Percentiles rank a stretch among this genome's conserved stretches.
Evolutionary conservation across 768 basidiomycete genomes (phyloP).

Genomic region (Russula sp.): DNA sequence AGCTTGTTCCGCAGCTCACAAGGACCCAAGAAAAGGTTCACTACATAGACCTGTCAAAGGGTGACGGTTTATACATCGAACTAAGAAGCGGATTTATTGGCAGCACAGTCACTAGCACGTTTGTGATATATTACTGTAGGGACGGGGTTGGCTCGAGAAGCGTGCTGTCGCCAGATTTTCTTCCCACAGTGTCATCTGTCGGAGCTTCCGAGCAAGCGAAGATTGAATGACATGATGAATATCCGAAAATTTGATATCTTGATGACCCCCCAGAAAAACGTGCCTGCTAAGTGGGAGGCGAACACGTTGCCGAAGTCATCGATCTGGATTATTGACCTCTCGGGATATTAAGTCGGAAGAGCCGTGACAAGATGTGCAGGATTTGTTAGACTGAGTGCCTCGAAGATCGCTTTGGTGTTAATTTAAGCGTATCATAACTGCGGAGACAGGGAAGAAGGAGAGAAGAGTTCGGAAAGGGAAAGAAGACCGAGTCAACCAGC

Average conservation of each 20-base stretch:
- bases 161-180: background rate
- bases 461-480: conserved; percentile 1
- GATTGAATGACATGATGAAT: background rate
- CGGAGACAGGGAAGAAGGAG: background rate
- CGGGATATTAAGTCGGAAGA: background rate
- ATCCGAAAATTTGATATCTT: background rate
- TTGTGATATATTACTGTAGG: background rate
- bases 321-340: background rate
- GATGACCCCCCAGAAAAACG: background rate
- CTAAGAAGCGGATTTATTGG: background rate
- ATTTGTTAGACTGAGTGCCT: background rate
- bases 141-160: background rate
- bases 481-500: background rate
- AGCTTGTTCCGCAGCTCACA: background rate
- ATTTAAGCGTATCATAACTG: no score
- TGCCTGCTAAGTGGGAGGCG: conserved; percentile 7
- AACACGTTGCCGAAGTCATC: conserved; percentile 18
- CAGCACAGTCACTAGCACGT: background rate
- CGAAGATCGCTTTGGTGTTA: no score
- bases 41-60: background rate
- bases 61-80: background rate
- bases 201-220: background rate
- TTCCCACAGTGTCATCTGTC: background rate
- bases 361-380: background rate
- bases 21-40: background rate